A percentile compares a stretch with the other conserved stretches of the same genome.
Conservation (phyloP, 345 rosid species). For the Arabidopsis thaliana region DNA sequence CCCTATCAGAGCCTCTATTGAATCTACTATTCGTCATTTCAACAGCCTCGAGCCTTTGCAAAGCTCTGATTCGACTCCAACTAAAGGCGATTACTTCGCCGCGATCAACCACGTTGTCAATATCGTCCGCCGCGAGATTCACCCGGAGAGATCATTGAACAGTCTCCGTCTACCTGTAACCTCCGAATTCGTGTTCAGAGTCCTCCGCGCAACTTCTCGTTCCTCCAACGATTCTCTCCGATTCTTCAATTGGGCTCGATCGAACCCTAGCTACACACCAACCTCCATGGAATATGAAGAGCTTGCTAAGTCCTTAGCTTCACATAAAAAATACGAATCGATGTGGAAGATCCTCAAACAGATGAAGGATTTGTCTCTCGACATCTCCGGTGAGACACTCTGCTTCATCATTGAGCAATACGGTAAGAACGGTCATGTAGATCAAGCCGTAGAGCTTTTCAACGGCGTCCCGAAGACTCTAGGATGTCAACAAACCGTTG, state of each 20-base stretch:
- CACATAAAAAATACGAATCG: conserved; percentile 64
- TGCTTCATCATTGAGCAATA: conserved; percentile 76
- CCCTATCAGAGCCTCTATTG: neutral
- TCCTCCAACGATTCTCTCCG: conserved; percentile 74
- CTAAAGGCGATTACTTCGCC: conserved; percentile 77
- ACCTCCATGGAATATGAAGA: conserved; percentile 75
- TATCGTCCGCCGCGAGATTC: conserved; percentile 75
- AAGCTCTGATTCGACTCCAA: conserved; percentile 34
- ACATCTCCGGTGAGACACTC: conserved; percentile 62
- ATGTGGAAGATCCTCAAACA: conserved; percentile 85
- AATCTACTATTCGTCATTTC: conserved; percentile 16
- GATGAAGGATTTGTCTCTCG: conserved; percentile 59
- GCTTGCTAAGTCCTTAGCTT: conserved; percentile 67
- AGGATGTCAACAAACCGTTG: conserved; percentile 58
- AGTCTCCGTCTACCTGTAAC: conserved; percentile 57
- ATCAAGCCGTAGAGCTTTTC: conserved; percentile 87
- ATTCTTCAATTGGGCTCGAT: conserved; percentile 88
- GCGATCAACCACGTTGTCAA: conserved; percentile 82
- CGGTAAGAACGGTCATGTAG: conserved; percentile 72
- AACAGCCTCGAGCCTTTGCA: conserved; percentile 29
- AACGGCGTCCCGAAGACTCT: conserved; percentile 59
- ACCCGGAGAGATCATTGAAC: conserved; percentile 80
- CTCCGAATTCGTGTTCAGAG: conserved; percentile 82
- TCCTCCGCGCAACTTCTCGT: conserved; percentile 76
- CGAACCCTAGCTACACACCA: conserved; percentile 59